phyloP scores from a whole-genome alignment of 768 basidiomycete genomes.

The Coprinellus aureogranulatus region DNA sequence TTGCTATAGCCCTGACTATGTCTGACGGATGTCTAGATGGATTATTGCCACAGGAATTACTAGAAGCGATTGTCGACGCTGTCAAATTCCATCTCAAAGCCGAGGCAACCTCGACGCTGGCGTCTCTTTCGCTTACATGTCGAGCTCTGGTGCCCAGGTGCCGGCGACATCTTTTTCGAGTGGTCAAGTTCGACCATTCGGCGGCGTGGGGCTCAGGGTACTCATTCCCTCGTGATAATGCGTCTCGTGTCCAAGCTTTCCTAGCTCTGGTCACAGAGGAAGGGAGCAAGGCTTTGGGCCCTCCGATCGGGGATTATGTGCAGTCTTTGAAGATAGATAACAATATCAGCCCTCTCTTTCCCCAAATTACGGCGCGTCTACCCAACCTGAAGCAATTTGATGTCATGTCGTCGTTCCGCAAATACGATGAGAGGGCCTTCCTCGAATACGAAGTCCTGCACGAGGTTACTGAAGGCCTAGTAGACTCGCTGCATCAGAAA shows the following conservation, averaged over 20 bases:
- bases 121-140: not conserved
- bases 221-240: not conserved
- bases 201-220: not conserved
- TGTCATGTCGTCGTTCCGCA: too few species aligned
- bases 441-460: too few species aligned
- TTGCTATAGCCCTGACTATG: too few species aligned
- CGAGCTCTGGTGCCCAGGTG: not conserved
- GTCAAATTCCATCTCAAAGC: not conserved
- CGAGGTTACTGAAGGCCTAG: too few species aligned
- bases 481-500: too few species aligned
- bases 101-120: not conserved
- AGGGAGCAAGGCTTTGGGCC: not conserved
- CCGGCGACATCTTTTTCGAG: not conserved
- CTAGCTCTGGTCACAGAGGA: not conserved
- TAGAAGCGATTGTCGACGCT: not conserved
- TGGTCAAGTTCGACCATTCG: not conserved
- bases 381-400: too few species aligned
- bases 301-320: not conserved
- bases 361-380: not conserved
- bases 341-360: not conserved
- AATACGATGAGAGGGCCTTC: too few species aligned
- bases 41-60: not conserved
- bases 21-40: too few species aligned
- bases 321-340: not conserved
- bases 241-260: not conserved